These are phyloP conservation scores for Coccomyxa sp. DNA, from an alignment of 139 green algal species.

Conservation along the genomic window DNA sequence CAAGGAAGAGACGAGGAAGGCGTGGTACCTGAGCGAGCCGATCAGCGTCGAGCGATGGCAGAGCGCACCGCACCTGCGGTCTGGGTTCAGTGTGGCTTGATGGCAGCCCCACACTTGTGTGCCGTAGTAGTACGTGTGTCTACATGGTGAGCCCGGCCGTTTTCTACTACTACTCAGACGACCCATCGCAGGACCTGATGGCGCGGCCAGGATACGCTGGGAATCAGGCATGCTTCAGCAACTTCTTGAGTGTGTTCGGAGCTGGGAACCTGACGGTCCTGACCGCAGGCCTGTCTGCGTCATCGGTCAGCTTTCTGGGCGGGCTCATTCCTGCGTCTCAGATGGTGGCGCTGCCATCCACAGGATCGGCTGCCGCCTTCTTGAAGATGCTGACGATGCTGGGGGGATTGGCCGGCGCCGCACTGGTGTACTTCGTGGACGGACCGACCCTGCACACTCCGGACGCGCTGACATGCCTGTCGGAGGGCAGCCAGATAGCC, in stretches of 20 bases:
- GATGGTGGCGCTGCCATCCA: background rate
- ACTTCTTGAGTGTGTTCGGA: background rate
- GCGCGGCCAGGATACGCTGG: background rate
- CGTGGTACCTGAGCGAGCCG: background rate
- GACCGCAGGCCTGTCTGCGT: background rate
- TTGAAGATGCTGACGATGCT: background rate
- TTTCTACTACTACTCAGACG: background rate
- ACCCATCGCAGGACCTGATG: background rate
- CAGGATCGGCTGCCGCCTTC: background rate
- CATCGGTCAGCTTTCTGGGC: background rate
- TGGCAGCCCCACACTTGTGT: background rate
- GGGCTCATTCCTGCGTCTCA: background rate
- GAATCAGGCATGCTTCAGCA: background rate
- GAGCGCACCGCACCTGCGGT: background rate
- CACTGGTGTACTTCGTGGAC: background rate
- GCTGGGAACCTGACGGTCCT: background rate
- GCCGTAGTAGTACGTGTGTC: background rate
- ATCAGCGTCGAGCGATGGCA: background rate
- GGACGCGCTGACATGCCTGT: background rate
- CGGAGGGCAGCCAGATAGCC: background rate
- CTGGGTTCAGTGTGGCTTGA: background rate
- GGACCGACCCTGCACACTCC: background rate
- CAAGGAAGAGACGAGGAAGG: background rate
- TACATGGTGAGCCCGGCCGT: background rate
- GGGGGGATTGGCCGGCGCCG: background rate